Evolutionary conservation across 2,329 filamentous ascomycete species (phyloP).

Genomic region (Hymenoscyphus scutula): DNA sequence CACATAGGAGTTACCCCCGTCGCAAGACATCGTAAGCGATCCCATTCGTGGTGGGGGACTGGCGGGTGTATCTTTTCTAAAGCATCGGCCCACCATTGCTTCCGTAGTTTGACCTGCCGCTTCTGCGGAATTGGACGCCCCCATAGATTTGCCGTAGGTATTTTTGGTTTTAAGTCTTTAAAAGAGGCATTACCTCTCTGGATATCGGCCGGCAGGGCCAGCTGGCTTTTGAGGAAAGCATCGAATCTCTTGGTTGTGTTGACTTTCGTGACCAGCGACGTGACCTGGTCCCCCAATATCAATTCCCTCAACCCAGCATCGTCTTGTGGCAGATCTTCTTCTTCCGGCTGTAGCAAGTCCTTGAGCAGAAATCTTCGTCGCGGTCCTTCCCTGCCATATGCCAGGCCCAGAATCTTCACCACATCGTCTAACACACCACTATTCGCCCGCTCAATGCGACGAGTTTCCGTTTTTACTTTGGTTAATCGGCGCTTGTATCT

Average conservation of each 20-base stretch:
- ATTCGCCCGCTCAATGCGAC: conserved; percentile 52
- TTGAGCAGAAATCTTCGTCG: conserved; percentile 49
- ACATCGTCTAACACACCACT: conserved; percentile 49
- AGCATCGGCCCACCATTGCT: conserved; percentile 47
- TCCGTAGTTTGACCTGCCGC: conserved; percentile 43
- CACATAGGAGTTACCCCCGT: conserved; percentile 33
- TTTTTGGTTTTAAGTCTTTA: conserved; percentile 31
- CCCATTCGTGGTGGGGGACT: conserved; percentile 53
- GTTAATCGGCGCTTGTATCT: conserved; percentile 30
- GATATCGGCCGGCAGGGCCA: conserved; percentile 13
- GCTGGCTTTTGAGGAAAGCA: conserved; percentile 29
- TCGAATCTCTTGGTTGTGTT: conserved; percentile 21
- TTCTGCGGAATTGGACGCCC: conserved; percentile 44
- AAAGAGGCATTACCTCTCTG: background rate
- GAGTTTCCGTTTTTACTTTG: conserved; percentile 44
- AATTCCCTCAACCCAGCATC: conserved; percentile 34
- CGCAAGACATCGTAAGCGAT: conserved; percentile 49
- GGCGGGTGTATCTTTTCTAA: conserved; percentile 53
- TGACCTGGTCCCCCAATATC: background rate
- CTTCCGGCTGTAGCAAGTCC: conserved; percentile 37
- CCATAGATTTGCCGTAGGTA: conserved; percentile 50
- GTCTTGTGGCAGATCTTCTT: conserved; percentile 40
- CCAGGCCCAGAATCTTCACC: conserved; percentile 46
- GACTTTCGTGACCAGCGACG: background rate
- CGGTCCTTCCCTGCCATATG: conserved; percentile 53